Evolutionary conservation across 2,329 filamentous ascomycete genomes (phyloP).

Genomic region (Penicillium sp.): DNA sequence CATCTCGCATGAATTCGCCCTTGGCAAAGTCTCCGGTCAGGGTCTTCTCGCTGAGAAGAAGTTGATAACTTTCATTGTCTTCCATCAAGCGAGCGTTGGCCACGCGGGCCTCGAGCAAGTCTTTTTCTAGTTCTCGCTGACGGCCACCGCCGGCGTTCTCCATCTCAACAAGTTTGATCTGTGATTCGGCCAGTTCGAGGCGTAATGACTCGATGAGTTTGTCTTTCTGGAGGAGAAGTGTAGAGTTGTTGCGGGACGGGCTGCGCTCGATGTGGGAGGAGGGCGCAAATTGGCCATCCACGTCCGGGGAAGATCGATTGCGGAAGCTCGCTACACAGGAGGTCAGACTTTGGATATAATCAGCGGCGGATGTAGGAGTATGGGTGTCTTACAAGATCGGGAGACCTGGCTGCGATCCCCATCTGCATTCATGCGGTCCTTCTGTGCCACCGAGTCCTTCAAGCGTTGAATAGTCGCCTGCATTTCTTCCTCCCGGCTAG

Average conservation of each 20-base stretch:
- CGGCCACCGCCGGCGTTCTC: slow-evolving; percentile 89
- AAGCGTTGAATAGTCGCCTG: slow-evolving; percentile 85
- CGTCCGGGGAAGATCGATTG: slow-evolving; percentile 59
- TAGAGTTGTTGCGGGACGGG: slow-evolving; percentile 85
- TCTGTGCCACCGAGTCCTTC: slow-evolving; percentile 83
- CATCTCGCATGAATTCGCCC: slow-evolving; percentile 70
- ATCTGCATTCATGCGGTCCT: slow-evolving; percentile 57
- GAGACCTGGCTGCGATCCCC: slow-evolving; percentile 53
- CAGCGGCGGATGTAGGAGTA: neutral
- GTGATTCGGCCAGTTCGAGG: slow-evolving; percentile 87
- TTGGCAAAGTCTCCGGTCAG: slow-evolving; percentile 89
- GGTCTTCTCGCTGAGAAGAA: slow-evolving; percentile 91
- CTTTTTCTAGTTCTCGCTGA: slow-evolving; percentile 84
- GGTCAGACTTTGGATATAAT: slow-evolving; percentile 21
- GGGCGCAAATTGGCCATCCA: slow-evolving; percentile 83
- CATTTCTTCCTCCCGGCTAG: slow-evolving; percentile 83
- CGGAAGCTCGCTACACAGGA: slow-evolving; percentile 41
- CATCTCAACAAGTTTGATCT: slow-evolving; percentile 91
- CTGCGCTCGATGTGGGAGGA: slow-evolving; percentile 80
- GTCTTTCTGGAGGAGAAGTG: slow-evolving; percentile 90
- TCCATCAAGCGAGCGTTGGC: slow-evolving; percentile 95
- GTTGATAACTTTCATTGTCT: slow-evolving; percentile 97
- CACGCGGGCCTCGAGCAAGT: slow-evolving; percentile 89
- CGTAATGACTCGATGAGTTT: slow-evolving; percentile 91
- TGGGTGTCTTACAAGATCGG: slow-evolving; percentile 49